Evolutionary conservation across 352 stramenopile species (phyloP).

Genomic region (Globisporangium takayamanum): DNA sequence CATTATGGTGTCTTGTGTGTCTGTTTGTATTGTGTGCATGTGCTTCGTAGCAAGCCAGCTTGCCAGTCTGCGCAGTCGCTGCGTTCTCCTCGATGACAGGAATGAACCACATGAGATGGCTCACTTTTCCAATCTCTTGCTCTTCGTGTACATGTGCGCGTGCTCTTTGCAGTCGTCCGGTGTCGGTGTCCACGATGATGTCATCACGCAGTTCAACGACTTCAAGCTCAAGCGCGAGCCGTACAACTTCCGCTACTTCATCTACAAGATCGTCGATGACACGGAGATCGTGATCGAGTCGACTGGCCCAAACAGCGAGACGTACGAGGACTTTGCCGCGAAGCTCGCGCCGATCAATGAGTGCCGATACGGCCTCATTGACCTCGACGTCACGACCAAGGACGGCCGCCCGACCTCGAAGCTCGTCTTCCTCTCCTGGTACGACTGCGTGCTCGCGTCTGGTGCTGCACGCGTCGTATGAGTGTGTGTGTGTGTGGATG

Average conservation of each 20-base stretch:
- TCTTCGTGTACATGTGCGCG: slow-evolving; percentile 4
- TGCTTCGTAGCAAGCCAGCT: background rate
- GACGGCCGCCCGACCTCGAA: slow-evolving; percentile 87
- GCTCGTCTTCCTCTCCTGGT: slow-evolving; percentile 91
- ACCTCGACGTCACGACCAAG: slow-evolving; percentile 86
- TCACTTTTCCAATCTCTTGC: background rate
- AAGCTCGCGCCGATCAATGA: slow-evolving; percentile 77
- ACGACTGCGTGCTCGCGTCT: slow-evolving; percentile 9
- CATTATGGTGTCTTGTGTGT: no score
- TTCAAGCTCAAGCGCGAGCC: slow-evolving; percentile 94
- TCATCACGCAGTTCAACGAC: slow-evolving; percentile 91
- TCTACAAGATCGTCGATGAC: slow-evolving; percentile 94
- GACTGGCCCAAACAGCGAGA: slow-evolving; percentile 63
- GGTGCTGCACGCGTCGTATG: background rate
- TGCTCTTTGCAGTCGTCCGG: slow-evolving; percentile 76
- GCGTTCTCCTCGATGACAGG: background rate
- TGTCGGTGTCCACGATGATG: slow-evolving; percentile 90
- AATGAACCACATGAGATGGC: background rate
- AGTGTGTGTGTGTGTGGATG: background rate
- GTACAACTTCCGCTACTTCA: slow-evolving; percentile 93
- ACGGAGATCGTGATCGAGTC: slow-evolving; percentile 92
- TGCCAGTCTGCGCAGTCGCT: no score
- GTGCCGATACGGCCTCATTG: slow-evolving; percentile 87
- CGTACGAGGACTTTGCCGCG: slow-evolving; percentile 84
- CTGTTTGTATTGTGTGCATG: no score